Conservation (phyloP, 768 basidiomycete species). For the Trametes gibbosa region DNA sequence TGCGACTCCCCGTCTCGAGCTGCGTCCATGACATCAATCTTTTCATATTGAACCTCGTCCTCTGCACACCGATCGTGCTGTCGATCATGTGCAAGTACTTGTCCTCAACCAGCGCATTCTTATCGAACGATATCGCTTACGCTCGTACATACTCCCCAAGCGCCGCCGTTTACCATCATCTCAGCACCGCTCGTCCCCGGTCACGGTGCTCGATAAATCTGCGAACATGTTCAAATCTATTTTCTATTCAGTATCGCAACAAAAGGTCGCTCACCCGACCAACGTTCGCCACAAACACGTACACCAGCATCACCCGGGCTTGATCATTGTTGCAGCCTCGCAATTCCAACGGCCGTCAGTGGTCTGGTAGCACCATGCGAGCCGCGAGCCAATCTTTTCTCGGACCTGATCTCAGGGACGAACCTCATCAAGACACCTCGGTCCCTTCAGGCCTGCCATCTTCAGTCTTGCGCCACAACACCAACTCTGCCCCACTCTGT, state of each 20-base stretch:
- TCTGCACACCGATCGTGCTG: too few relatives aligned
- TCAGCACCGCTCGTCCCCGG: too few relatives aligned
- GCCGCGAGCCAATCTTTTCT: not conserved
- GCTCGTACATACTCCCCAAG: too few relatives aligned
- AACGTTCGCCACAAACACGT: conserved; percentile 8
- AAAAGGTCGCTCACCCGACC: conserved; percentile 2
- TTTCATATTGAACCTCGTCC: too few relatives aligned
- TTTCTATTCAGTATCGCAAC: not conserved
- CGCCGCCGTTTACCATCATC: too few relatives aligned
- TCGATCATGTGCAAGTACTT: too few relatives aligned
- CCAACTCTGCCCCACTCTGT: not conserved
- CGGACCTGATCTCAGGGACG: conserved; percentile 3
- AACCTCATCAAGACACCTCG: conserved; percentile 1
- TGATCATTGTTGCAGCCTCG: not conserved
- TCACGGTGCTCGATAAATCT: not conserved
- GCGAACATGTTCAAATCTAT: not conserved
- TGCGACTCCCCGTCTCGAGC: too few relatives aligned
- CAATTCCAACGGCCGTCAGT: too few relatives aligned
- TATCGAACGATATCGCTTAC: too few relatives aligned
- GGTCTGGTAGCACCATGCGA: not conserved
- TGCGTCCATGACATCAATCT: too few relatives aligned
- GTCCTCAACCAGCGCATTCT: too few relatives aligned
- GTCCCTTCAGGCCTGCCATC: not conserved
- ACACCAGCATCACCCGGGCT: not conserved
- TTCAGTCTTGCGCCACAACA: not conserved